Evolutionary conservation across 495 filamentous ascomycete species (phyloP).

Genomic region (Neurospora tetraspora): DNA sequence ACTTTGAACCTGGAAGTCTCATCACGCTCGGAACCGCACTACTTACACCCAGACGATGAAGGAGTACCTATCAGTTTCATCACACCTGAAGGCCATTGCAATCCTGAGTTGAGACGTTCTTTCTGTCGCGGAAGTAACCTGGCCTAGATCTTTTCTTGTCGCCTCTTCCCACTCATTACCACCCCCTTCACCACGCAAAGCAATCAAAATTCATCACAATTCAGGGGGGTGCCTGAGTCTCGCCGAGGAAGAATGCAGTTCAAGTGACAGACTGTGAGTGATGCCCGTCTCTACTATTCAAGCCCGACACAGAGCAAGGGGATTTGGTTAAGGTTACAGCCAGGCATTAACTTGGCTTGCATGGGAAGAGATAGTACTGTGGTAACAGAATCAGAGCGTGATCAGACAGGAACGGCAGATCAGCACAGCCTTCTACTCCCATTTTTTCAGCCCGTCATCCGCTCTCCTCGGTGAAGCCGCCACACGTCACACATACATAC

Average conservation of each 20-base stretch:
- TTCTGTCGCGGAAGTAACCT: not conserved
- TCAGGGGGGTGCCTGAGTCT: not conserved
- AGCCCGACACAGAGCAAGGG: not conserved
- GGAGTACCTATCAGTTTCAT: not conserved
- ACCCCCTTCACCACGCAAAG: not conserved
- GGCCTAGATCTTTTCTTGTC: not conserved
- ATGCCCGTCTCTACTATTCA: not conserved
- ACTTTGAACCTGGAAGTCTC: not conserved
- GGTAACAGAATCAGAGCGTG: not conserved
- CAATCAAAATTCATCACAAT: not conserved
- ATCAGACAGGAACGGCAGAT: not conserved
- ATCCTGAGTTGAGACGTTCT: not conserved
- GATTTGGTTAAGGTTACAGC: not conserved
- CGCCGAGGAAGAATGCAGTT: not conserved
- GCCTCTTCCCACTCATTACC: not conserved
- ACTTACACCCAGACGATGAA: not conserved
- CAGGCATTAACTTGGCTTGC: not conserved
- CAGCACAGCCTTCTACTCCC: not conserved
- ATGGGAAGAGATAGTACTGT: not conserved
- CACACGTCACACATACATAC: not conserved
- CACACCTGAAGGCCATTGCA: not conserved
- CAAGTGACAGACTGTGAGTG: not conserved
- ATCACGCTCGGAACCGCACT: not conserved
- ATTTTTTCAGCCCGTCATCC: not conserved
- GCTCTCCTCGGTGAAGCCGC: not conserved